Evolutionary conservation across 805 yeast species (phyloP).

Genomic region (Martiniozyma abietophila): DNA sequence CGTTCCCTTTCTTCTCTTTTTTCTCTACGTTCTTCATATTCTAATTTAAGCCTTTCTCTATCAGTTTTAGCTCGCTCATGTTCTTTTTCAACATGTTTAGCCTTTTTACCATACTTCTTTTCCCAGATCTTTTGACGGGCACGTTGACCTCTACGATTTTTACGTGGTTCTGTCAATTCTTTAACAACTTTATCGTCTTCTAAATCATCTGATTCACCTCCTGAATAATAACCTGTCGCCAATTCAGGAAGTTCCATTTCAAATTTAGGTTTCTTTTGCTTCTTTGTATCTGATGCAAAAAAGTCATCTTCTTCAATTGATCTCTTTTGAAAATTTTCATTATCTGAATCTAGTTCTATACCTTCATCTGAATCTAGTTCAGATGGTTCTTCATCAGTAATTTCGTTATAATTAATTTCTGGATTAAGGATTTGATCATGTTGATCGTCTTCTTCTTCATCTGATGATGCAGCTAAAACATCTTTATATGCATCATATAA

Average conservation of each 20-base stretch:
- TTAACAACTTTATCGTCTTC: conserved; percentile 41
- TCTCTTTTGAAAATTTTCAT: conserved; percentile 23
- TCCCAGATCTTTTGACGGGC: conserved; percentile 98
- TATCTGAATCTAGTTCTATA: conserved; percentile 5
- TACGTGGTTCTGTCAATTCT: conserved; percentile 43
- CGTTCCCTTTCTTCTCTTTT: conserved; percentile 51
- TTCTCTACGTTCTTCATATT: conserved; percentile 63
- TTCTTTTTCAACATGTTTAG: conserved; percentile 74
- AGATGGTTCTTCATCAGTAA: conserved; percentile 59
- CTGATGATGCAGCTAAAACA: conserved; percentile 35
- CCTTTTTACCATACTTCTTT: conserved; percentile 69
- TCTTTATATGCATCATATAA: conserved; percentile 20
- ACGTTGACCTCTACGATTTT: conserved; percentile 93
- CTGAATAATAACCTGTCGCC: conserved; percentile 76
- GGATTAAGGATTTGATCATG: conserved; percentile 25
- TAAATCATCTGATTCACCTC: conserved; percentile 55
- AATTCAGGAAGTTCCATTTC: conserved; percentile 51
- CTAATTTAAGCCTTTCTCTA: conserved; percentile 49
- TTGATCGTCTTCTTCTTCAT: conserved; percentile 31
- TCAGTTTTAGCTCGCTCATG: conserved; percentile 44
- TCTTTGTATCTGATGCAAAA: conserved; percentile 23
- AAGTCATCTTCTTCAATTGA: conserved; percentile 30
- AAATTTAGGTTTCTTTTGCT: conserved; percentile 17
- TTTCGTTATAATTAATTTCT: conserved; percentile 41
- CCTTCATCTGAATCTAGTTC: conserved; percentile 16